Evolutionary conservation across 768 basidiomycete genomes (phyloP), one percentile per base, ranked within the genome.

Genomic region (Calocybe gangraenosa): DNA sequence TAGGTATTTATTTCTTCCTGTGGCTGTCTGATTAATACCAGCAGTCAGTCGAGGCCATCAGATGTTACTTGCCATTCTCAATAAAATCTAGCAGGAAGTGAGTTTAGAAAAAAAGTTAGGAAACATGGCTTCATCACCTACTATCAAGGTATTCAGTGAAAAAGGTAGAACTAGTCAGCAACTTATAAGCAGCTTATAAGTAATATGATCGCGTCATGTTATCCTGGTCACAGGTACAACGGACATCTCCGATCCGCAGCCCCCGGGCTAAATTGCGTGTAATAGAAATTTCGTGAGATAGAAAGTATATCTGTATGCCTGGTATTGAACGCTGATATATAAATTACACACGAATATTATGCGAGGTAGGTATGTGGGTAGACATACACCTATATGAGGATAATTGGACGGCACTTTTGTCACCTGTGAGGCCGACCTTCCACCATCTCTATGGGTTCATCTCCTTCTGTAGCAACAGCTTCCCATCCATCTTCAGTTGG

Each of bases 391-490:
- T 28, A 11, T 28, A 5, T 5, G 5, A 5, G 25, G 11, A 28
- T 28, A 28, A 11, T 11, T 11, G 25, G 25, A 28, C 25, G 11
- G 25, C 25, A 11, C 11, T 28, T 28, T 28, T 11, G 49, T 57
- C 49, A 57, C 43, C 57, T 38, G 50, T 53, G 50, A 45, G 33
- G 23, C 31, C 54, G 56, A 40, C 63, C 54, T 58, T 79, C 73
- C 19, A 65, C 55, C 75, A 87, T 86, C 68, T 91, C 89, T 35
- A 88, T 69, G 11, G 64, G 69, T 50, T 86, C 84, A 49, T 87
- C 86, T 19, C 70, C 75, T 21, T 82, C 79, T 20, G 83, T 88
- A 32, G 87, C 81, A 34, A 90, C 81, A 19, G 83, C 82, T 66
- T 84, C 73, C 88, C 87, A 87, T 15, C 87, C 88, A 18, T 77